Percentiles rank a stretch among this genome's conserved stretches.
These are phyloP conservation scores for Lablab purpureus DNA, from an alignment of 306 rosid genomes.

Conservation along the genomic window DNA sequence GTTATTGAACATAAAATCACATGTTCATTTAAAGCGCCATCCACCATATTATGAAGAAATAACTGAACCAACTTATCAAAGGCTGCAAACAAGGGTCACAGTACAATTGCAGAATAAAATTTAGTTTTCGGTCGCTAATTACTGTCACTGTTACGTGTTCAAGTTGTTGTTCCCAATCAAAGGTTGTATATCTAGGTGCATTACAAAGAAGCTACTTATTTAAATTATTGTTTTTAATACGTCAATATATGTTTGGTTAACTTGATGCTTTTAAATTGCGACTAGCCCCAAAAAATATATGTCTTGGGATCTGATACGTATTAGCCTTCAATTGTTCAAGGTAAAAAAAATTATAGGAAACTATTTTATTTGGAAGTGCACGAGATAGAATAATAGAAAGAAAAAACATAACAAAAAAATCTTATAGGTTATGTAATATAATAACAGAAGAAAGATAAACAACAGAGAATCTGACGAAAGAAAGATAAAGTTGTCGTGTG, in stretches of 20 bases:
- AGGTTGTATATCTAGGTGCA: not conserved
- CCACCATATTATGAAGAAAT: not conserved
- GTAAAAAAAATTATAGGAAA: not conserved
- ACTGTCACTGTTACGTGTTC: slow-evolving; percentile 24
- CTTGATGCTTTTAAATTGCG: not conserved
- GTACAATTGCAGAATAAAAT: not conserved
- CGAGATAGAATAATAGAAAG: not conserved
- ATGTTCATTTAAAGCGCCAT: not conserved
- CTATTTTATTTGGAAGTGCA: not conserved
- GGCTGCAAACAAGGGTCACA: slow-evolving; percentile 4
- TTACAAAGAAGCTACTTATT: too few species aligned
- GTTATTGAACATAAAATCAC: not conserved
- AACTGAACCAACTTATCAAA: not conserved
- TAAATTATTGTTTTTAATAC: not conserved
- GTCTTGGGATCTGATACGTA: slow-evolving; percentile 54
- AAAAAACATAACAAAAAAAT: too few species aligned
- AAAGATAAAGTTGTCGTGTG: not conserved
- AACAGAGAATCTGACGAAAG: too few species aligned
- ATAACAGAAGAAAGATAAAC: not conserved
- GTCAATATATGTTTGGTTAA: not conserved
- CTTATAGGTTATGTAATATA: not conserved
- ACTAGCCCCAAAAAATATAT: slow-evolving; percentile 25
- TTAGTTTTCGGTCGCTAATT: not conserved
- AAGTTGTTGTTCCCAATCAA: not conserved
- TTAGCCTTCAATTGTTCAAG: not conserved